phyloP scores from a whole-genome alignment of 1,139 yeast genomes.

The Protomyces inundatus region DNA sequence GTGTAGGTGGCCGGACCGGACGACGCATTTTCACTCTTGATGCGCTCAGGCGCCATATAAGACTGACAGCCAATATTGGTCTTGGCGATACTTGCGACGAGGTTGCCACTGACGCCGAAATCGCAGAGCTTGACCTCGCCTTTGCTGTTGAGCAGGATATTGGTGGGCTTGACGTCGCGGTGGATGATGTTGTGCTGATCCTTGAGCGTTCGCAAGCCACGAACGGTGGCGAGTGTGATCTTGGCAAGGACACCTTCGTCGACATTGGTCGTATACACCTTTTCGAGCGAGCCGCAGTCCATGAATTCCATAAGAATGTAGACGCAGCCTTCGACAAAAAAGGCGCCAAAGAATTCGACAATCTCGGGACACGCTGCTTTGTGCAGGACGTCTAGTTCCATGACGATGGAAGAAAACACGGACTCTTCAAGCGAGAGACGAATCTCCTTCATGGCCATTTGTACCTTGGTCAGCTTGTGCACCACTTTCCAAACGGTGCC shows the following conservation, averaged over 20 bases:
- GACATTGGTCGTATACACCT: constrained; percentile 52
- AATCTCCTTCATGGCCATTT: constrained; percentile 82
- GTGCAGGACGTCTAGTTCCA: constrained; percentile 85
- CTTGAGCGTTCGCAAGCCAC: constrained; percentile 78
- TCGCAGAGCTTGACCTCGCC: constrained; percentile 93
- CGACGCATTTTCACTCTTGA: constrained; percentile 47
- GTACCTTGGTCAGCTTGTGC: constrained; percentile 79
- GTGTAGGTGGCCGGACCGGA: constrained; percentile 54
- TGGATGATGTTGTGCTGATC: constrained; percentile 89
- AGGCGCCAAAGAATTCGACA: constrained; percentile 84
- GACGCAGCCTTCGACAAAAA: constrained; percentile 54
- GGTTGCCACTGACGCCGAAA: constrained; percentile 92
- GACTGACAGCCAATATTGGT: constrained; percentile 98
- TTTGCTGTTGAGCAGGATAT: constrained; percentile 66
- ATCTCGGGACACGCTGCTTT: constrained; percentile 78
- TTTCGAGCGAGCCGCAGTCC: constrained; percentile 96
- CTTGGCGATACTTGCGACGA: constrained; percentile 91
- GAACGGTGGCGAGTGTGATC: constrained; percentile 73
- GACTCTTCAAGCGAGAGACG: constrained; percentile 78
- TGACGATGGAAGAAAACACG: constrained; percentile 75
- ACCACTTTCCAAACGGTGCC: constrained; percentile 86
- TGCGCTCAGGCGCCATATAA: constrained; percentile 98
- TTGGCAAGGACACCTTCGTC: constrained; percentile 75
- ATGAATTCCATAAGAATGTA: constrained; percentile 97
- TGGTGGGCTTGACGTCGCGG: constrained; percentile 95